Evolutionary conservation across 2,329 filamentous ascomycete genomes (phyloP).

Genomic region (Aspergillus neotritici): DNA sequence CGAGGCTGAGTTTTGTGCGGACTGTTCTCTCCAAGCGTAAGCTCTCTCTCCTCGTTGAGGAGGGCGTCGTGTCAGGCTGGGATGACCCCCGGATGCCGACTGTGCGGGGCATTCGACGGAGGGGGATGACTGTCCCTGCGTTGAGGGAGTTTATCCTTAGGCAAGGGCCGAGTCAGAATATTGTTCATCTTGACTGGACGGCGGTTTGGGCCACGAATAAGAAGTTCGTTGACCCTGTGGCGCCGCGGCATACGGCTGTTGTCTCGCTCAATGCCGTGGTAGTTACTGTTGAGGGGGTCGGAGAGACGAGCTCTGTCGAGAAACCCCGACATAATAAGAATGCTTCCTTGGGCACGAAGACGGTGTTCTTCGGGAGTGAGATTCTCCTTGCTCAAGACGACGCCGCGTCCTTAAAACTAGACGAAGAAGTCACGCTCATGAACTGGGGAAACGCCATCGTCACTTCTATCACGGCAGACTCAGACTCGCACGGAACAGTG

Average conservation of each 20-base stretch:
- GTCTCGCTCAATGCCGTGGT: slow-evolving; percentile 65
- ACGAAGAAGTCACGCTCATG: slow-evolving; percentile 94
- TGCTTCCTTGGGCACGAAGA: slow-evolving; percentile 74
- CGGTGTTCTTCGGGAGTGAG: slow-evolving; percentile 69
- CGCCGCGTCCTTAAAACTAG: slow-evolving; percentile 69
- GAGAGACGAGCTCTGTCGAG: slow-evolving; percentile 60
- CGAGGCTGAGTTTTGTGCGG: slow-evolving; percentile 49
- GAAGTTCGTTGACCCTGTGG: slow-evolving; percentile 73
- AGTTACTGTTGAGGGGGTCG: slow-evolving; percentile 62
- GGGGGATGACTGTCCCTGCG: slow-evolving; percentile 46
- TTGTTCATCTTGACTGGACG: slow-evolving; percentile 47
- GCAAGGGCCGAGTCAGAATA: slow-evolving; percentile 46
- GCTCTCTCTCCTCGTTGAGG: slow-evolving; percentile 46
- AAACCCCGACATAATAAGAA: slow-evolving; percentile 90
- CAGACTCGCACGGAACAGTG: slow-evolving; percentile 51
- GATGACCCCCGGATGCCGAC: slow-evolving; percentile 49
- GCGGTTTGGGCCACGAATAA: slow-evolving; percentile 59
- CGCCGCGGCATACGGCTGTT: slow-evolving; percentile 69
- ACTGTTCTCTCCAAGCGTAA: slow-evolving; percentile 49
- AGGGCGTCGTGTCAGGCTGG: slow-evolving; percentile 47
- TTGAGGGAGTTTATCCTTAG: slow-evolving; percentile 48
- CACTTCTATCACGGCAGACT: slow-evolving; percentile 45
- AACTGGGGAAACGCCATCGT: slow-evolving; percentile 69
- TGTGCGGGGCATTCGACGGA: slow-evolving; percentile 45
- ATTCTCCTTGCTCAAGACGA: slow-evolving; percentile 84